Base-by-base conservation (phyloP, 1,284 basidiomycete species). In the Pisolithus thermaeus region DNA sequence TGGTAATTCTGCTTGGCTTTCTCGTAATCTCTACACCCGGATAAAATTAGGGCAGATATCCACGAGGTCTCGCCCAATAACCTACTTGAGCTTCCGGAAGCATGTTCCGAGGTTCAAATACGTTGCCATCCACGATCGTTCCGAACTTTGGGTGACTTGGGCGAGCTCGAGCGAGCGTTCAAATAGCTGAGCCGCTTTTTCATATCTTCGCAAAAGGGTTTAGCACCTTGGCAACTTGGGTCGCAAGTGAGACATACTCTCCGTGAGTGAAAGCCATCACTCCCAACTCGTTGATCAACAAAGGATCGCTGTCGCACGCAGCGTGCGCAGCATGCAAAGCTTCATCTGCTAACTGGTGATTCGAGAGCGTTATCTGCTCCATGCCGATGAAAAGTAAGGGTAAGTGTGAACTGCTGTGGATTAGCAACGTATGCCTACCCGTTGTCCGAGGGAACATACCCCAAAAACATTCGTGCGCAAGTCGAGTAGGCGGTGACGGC, bases 401-500 rank as follows among this genome's bases (percentile, higher is more conserved):
- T 6, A 99, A 75, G 70, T 98, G 94, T 1, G 93, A 93, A 14
- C 92, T 93, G 56, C 37, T 40, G 41, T 37, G 39, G 16, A 41
- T 58, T 49, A 52, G 48, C 49, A 43, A 51, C 35, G 53, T 25
- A 38, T 23, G 25, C 32, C 32, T n/a, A 37, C 43, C 27, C 40
- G 25, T 27, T 25, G 27, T 40, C 36, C 35, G 50, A 20, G 27
- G 20, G 38, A 11, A 67, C 83, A 52, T 64, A 94, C 90, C 94
- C 94, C 50, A 87, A 90, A 65, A 98, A 98, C 73, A 97, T 86
- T 30, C 95, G 77, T 2, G 93, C 90, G 47, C 92, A 94, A 0
- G 97, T 99, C 12, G 94, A 96, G 70, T 99, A 99, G 1, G 97
- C 95, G 0, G 93, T 97, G 43, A 99, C 91, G 1, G 97, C 97